These are phyloP conservation scores for Cornus controversa DNA, from an alignment of 148 eudicot genomes.

Conservation along the genomic window DNA sequence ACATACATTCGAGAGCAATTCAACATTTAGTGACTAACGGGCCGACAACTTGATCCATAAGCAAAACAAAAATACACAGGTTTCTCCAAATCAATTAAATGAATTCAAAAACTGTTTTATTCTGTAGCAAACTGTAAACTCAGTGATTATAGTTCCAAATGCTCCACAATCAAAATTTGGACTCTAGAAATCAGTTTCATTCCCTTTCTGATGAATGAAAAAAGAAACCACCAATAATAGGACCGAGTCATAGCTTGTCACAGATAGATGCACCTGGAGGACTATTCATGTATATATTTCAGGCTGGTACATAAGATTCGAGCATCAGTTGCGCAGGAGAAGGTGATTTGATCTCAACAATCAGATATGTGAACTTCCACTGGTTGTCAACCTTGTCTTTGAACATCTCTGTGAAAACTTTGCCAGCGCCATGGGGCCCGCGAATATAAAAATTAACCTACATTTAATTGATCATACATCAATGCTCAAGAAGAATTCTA, in stretches of 20 bases:
- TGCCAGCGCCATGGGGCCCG: slow-evolving; percentile 79
- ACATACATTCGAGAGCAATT: too few species aligned
- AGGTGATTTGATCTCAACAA: slow-evolving; percentile 64
- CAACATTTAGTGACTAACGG: background rate
- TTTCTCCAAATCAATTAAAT: too few species aligned
- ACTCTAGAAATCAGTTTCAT: too few species aligned
- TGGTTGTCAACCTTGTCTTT: slow-evolving; percentile 66
- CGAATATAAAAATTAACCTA: slow-evolving; percentile 74
- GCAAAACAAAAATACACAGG: background rate
- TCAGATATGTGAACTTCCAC: slow-evolving; percentile 69
- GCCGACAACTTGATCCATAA: background rate
- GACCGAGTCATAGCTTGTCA: background rate
- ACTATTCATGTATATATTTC: slow-evolving; percentile 8
- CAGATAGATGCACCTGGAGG: slow-evolving; percentile 4
- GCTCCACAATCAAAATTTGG: background rate
- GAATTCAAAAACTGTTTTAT: too few species aligned
- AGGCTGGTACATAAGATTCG: slow-evolving; percentile 77
- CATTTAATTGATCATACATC: slow-evolving; percentile 1
- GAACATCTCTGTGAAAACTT: slow-evolving; percentile 80
- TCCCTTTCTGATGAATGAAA: background rate
- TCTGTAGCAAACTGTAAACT: background rate
- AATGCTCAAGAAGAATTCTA: background rate
- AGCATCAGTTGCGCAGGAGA: slow-evolving; percentile 50
- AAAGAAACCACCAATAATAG: background rate
- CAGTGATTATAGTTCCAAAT: background rate